These are phyloP conservation scores for Lactarius akahatsu DNA, from an alignment of 768 basidiomycete genomes.

Conservation along the genomic window DNA sequence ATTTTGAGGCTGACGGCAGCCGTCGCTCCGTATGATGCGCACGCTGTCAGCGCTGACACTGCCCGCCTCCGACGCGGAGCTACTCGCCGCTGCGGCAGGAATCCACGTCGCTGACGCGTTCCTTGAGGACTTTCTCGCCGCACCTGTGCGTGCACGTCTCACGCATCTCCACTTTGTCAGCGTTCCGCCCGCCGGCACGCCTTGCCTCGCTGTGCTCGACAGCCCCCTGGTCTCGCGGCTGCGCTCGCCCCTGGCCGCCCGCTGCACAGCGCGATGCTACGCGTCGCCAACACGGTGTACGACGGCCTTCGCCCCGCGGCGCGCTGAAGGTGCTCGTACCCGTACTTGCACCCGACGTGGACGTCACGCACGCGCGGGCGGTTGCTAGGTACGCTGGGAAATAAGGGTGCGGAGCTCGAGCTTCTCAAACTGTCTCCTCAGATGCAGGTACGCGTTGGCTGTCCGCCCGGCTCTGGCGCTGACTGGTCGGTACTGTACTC, in stretches of 20 bases:
- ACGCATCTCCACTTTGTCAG: conserved; percentile 15
- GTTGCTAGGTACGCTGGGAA: conserved; percentile 36
- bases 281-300: no score
- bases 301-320: conserved; percentile 31
- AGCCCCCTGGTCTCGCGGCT: background rate
- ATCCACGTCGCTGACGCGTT: conserved; percentile 27
- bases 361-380: conserved; percentile 36
- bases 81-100: conserved; percentile 32
- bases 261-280: no score
- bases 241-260: no score
- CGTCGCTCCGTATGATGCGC: no score
- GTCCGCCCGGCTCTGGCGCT: background rate
- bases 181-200: conserved; percentile 5
- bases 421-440: conserved; percentile 29
- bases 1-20: no score
- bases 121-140: conserved; percentile 32
- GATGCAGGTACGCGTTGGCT: conserved; percentile 34
- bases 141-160: conserved; percentile 31
- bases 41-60: conserved; percentile 29
- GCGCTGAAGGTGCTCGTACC: conserved; percentile 27
- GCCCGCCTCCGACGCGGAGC: conserved; percentile 31
- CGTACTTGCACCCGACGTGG: conserved; percentile 31
- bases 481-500: background rate
- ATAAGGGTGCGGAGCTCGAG: conserved; percentile 33
- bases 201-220: conserved; percentile 30